These are phyloP conservation scores for Hippophae rhamnoides DNA, from an alignment of 306 rosid species.

Conservation along the genomic window DNA sequence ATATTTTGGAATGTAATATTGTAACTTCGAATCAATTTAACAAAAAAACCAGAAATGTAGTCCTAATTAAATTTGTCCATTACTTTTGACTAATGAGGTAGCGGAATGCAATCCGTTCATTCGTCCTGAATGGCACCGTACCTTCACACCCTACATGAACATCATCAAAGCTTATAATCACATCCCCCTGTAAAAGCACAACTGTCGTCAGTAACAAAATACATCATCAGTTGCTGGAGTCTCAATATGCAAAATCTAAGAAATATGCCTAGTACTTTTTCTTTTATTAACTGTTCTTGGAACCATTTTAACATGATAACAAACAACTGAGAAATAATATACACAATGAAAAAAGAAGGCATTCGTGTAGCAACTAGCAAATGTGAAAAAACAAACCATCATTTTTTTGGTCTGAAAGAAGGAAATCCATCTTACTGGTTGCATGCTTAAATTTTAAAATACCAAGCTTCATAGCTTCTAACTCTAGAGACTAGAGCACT, in stretches of 20 bases:
- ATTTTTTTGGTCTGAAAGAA: too few relatives aligned
- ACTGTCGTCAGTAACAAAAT: conserved; percentile 5
- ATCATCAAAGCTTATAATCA: conserved; percentile 86
- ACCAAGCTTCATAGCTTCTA: too few relatives aligned
- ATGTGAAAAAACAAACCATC: too few relatives aligned
- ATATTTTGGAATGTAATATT: background rate
- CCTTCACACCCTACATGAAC: conserved; percentile 86
- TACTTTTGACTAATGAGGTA: conserved; percentile 96
- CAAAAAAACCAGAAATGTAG: conserved; percentile 4
- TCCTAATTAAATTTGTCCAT: conserved; percentile 18
- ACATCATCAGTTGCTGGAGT: background rate
- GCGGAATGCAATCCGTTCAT: conserved; percentile 90
- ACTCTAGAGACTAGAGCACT: too few relatives aligned
- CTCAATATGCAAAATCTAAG: background rate
- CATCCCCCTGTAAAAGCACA: conserved; percentile 69
- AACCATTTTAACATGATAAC: too few relatives aligned
- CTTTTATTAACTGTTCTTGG: background rate
- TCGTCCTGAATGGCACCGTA: conserved; percentile 84
- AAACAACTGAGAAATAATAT: too few relatives aligned
- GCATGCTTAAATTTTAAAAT: too few relatives aligned
- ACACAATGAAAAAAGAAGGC: too few relatives aligned
- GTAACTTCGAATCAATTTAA: background rate
- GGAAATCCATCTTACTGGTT: too few relatives aligned
- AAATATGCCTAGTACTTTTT: background rate
- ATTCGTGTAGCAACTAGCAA: too few relatives aligned